Conservation (phyloP, 2,329 filamentous ascomycete genomes). For the Beauveria caledonica region DNA sequence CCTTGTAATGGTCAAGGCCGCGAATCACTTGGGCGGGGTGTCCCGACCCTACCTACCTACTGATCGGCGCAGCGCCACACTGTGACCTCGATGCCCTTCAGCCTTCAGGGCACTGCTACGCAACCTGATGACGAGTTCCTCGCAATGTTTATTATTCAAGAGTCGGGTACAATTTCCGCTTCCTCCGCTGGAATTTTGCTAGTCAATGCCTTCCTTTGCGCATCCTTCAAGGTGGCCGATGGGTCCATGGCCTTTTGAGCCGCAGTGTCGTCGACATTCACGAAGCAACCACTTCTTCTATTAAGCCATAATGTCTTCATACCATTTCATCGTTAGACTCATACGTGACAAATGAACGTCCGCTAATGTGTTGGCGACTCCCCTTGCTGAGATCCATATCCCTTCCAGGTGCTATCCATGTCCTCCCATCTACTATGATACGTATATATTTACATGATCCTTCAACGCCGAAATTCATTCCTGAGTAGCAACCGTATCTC, state of each 20-base stretch:
- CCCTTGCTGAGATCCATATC: conserved; percentile 17
- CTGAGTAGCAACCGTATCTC: background rate
- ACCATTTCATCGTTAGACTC: conserved; percentile 25
- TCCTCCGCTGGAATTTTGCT: background rate
- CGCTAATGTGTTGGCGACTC: conserved; percentile 12
- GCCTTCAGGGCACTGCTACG: background rate
- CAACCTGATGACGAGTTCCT: background rate
- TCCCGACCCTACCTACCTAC: background rate
- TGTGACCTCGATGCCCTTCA: too few species aligned
- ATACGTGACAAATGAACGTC: conserved; percentile 20
- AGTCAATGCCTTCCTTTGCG: background rate
- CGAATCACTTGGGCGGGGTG: too few species aligned
- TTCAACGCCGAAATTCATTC: conserved; percentile 12
- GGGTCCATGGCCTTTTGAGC: background rate
- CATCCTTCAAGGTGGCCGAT: background rate
- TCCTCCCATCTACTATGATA: conserved; percentile 14
- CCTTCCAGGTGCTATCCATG: conserved; percentile 12
- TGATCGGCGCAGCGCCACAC: background rate
- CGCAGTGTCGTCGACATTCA: background rate
- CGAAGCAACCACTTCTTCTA: background rate
- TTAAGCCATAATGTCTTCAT: conserved; percentile 26
- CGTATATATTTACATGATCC: conserved; percentile 19
- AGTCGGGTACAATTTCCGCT: background rate
- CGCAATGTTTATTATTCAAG: background rate
- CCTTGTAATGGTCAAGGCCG: background rate